Conservation (phyloP, 331 rosid species). For the Rosa hybrid region DNA sequence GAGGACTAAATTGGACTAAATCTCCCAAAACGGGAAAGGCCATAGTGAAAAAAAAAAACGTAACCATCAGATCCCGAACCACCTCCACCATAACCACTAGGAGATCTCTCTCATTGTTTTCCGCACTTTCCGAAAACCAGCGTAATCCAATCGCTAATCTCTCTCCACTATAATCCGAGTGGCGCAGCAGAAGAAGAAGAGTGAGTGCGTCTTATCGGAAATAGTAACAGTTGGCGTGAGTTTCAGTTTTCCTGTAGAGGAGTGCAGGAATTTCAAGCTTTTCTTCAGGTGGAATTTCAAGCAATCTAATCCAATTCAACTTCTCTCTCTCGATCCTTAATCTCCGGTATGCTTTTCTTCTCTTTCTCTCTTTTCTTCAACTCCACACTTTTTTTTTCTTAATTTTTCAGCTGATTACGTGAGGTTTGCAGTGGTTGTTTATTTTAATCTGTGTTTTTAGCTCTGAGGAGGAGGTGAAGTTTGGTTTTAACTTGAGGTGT, state of each 20-base stretch:
- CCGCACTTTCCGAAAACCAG: neutral
- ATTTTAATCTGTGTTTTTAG: neutral
- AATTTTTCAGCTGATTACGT: neutral
- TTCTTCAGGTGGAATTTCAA: conserved; percentile 18
- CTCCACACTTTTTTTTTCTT: neutral
- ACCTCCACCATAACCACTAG: neutral
- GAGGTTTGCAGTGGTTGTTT: neutral
- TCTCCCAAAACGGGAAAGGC: neutral
- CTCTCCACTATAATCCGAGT: too few species aligned
- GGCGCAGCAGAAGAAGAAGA: too few species aligned
- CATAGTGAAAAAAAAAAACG: neutral
- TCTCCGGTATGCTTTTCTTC: conserved; percentile 6
- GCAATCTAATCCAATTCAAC: conserved; percentile 30
- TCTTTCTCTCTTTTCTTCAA: neutral
- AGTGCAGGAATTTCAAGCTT: conserved; percentile 10
- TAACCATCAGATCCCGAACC: neutral
- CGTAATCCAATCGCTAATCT: too few species aligned
- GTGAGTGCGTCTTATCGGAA: neutral
- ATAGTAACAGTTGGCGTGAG: conserved; percentile 19
- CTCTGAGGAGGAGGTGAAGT: neutral
- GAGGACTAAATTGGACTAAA: neutral
- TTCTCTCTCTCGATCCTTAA: neutral
- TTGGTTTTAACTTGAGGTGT: neutral
- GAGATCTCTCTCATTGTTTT: too few species aligned
- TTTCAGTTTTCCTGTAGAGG: conserved; percentile 18